Conservation (phyloP, 2,329 filamentous ascomycete genomes). For the Cladosporium oxysporum region DNA sequence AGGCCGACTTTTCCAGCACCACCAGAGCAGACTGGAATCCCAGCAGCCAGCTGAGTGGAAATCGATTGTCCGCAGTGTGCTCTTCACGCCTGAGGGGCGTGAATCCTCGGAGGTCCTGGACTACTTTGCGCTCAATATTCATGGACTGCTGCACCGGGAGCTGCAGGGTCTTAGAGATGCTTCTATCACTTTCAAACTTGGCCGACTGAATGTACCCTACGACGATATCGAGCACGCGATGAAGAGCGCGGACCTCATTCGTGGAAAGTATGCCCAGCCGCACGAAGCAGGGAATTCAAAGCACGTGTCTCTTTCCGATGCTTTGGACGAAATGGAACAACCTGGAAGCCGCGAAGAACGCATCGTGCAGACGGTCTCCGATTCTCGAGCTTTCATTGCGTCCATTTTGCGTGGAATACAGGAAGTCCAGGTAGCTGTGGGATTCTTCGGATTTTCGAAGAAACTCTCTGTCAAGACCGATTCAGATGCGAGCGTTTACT, state of each 20-base stretch:
- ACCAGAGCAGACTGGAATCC: constrained; percentile 62
- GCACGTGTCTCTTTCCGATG: constrained; percentile 68
- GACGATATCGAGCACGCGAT: constrained; percentile 75
- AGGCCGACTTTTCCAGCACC: constrained; percentile 82
- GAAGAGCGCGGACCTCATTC: constrained; percentile 54
- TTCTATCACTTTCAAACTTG: constrained; percentile 85
- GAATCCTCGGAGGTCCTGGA: constrained; percentile 89
- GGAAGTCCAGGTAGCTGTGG: constrained; percentile 92
- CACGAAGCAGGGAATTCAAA: constrained; percentile 34
- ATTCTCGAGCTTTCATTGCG: constrained; percentile 88
- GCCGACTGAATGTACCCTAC: constrained; percentile 84
- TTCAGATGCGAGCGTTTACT: constrained; percentile 68
- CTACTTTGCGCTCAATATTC: constrained; percentile 82
- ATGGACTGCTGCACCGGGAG: constrained; percentile 84
- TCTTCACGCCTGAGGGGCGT: constrained; percentile 82
- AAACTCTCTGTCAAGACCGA: constrained; percentile 69
- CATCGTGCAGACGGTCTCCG: constrained; percentile 80
- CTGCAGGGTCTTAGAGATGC: constrained; percentile 87
- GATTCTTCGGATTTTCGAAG: constrained; percentile 84
- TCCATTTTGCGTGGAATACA: constrained; percentile 91
- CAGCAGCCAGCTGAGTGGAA: constrained; percentile 92
- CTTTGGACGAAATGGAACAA: constrained; percentile 72
- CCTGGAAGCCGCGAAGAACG: constrained; percentile 67
- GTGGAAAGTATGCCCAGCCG: constrained; percentile 40
- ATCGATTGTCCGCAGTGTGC: constrained; percentile 76